phyloP scores from a whole-genome alignment of 2,329 filamentous ascomycete species.

The Pseudogymnoascus verrucosus region DNA sequence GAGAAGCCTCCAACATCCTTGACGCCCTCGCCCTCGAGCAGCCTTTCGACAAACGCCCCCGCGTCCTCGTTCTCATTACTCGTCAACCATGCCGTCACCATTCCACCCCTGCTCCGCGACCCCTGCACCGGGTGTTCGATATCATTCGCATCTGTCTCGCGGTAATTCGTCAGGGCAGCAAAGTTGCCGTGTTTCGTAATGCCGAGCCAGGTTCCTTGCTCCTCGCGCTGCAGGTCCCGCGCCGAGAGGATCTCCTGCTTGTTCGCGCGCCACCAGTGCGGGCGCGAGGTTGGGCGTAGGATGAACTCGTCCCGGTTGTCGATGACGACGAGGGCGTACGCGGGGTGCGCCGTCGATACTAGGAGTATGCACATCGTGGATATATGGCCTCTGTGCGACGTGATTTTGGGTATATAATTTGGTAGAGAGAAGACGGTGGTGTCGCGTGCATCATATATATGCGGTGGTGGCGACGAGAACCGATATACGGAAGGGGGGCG shows the following conservation, averaged over 20 bases:
- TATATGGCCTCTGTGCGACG: neutral
- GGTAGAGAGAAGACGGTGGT: neutral
- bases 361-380: constrained; percentile 66
- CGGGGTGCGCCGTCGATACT: constrained; percentile 66
- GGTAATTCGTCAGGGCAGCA: constrained; percentile 60
- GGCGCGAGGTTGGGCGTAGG: constrained; percentile 53
- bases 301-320: constrained; percentile 74
- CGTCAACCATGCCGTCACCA: constrained; percentile 56
- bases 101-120: constrained; percentile 50
- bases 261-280: constrained; percentile 50
- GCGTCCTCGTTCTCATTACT: constrained; percentile 40
- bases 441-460: neutral
- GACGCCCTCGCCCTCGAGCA: constrained; percentile 44
- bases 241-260: constrained; percentile 43
- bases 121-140: constrained; percentile 45
- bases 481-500: neutral
- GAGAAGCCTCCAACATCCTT: constrained; percentile 59
- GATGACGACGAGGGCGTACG: constrained; percentile 65
- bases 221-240: constrained; percentile 52
- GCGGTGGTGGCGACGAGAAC: neutral
- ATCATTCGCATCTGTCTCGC: constrained; percentile 45
- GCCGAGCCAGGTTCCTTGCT: constrained; percentile 60
- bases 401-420: neutral
- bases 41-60: constrained; percentile 41
- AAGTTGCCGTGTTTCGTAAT: constrained; percentile 52